A percentile compares a stretch with the other conserved stretches of the same genome.
These are phyloP conservation scores for Fonsecaea nubica DNA, from an alignment of 2,329 filamentous ascomycete species.

Conservation along the genomic window DNA sequence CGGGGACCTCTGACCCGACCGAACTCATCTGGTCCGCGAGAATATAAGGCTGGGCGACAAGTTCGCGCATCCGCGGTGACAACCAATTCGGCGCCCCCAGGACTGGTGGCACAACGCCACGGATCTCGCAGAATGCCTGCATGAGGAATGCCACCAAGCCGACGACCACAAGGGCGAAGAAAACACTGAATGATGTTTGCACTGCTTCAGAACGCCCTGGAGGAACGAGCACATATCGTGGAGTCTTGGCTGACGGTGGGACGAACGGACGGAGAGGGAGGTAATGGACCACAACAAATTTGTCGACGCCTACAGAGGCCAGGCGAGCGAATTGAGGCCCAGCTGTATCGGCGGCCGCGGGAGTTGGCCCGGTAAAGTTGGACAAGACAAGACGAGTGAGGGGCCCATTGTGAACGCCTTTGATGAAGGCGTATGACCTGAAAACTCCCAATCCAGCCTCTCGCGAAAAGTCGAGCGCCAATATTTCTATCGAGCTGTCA, in stretches of 20 bases:
- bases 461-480: slow-evolving; percentile 72
- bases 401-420: slow-evolving; percentile 62
- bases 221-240: slow-evolving; percentile 73
- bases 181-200: slow-evolving; percentile 61
- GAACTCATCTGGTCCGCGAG: slow-evolving; percentile 36
- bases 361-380: slow-evolving; percentile 58
- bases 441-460: slow-evolving; percentile 55
- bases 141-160: slow-evolving; percentile 68
- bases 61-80: slow-evolving; percentile 57
- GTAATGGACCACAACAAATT: slow-evolving; percentile 78
- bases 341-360: slow-evolving; percentile 56
- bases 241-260: slow-evolving; percentile 56
- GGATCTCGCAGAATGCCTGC: slow-evolving; percentile 66
- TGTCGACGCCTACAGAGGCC: slow-evolving; percentile 80
- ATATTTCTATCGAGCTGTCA: slow-evolving; percentile 78
- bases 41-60: slow-evolving; percentile 50
- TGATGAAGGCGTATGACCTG: slow-evolving; percentile 58
- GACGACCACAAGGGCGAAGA: slow-evolving; percentile 67
- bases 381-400: slow-evolving; percentile 64
- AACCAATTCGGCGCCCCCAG: slow-evolving; percentile 64
- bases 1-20: slow-evolving; percentile 20
- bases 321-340: slow-evolving; percentile 72
- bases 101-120: slow-evolving; percentile 62
- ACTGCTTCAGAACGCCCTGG: slow-evolving; percentile 61
- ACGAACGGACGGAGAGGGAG: slow-evolving; percentile 66